Base-by-base conservation (phyloP, 1,284 basidiomycete species). In the Athelia psychrophila region DNA sequence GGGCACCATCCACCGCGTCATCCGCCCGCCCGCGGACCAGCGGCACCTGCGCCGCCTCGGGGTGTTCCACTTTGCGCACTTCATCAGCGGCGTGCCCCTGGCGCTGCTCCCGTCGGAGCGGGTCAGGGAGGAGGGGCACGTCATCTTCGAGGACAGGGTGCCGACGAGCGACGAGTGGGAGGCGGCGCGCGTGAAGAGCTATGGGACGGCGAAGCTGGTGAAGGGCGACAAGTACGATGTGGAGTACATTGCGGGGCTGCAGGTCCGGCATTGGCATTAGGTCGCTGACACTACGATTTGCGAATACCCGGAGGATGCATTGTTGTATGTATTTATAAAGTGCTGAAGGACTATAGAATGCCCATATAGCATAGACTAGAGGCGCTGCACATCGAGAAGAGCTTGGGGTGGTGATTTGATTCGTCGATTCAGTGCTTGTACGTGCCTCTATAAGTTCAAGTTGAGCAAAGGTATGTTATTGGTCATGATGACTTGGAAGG, bases 1-100 rank as follows among this genome's bases (percentile, higher is more conserved):
- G 56, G 72, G 69, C 13, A 76, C 76, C 10, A 70, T 78, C 58
- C 77, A 79, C 59, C 60, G 70, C 53, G 74, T 77, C 35, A 59
- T 69, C 16, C 60, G 67, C 19, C 76, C 75, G n/a, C 76, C 74
- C 0, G 50, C 64, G 38, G 76, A 78, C 56, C 76, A 77, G 55
- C 58, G 55, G 1, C 57, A 70, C 30, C 60, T 67, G 50, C 71
- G 75, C 47, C 67, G 75, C 10, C 64, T 75, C 8, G 74, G 75
- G 20, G 68, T 79, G 5, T 72, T 77, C 54, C 75, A 76, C 61
- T 77, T 77, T 54, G 72, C 69, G 2, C 68, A 69, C 40, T 66
- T 68, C 51, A 60, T 66, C 15, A 56, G 55, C 40, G 64, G 61
- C 19, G 56, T 66, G 18, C 58, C 64, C 2, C 55, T 69, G 12